phyloP scores from a whole-genome alignment of 2,329 filamentous ascomycete species.

The Aspergillus quadrilineatus region DNA sequence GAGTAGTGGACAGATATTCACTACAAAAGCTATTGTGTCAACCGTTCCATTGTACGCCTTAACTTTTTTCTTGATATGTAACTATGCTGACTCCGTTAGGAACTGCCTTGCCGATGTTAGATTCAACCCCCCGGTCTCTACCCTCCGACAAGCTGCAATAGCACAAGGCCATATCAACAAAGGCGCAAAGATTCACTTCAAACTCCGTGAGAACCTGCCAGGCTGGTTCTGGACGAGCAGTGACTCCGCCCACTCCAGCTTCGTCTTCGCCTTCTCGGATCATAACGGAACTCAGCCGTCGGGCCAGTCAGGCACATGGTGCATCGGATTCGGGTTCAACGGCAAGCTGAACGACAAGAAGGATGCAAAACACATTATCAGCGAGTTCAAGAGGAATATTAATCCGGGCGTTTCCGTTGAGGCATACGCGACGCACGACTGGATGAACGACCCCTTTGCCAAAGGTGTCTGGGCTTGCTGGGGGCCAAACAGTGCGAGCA shows the following conservation, averaged over 20 bases:
- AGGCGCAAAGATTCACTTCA: constrained; percentile 30
- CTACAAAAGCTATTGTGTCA: background rate
- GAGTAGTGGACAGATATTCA: background rate
- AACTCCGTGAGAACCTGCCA: constrained; percentile 11
- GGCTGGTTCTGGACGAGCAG: constrained; percentile 17
- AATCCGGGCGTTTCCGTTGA: constrained; percentile 5
- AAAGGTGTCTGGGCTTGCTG: constrained; percentile 30
- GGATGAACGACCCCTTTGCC: constrained; percentile 30
- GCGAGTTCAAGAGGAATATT: constrained; percentile 9
- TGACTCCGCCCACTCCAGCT: constrained; percentile 4
- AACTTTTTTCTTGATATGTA: background rate
- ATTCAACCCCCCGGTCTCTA: constrained; percentile 29
- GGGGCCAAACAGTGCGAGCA: constrained; percentile 7
- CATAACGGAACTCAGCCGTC: constrained; percentile 18
- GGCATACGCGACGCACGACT: constrained; percentile 26
- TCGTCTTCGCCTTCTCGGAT: constrained; percentile 22
- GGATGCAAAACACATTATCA: constrained; percentile 12
- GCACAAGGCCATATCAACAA: constrained; percentile 28
- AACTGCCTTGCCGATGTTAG: constrained; percentile 18
- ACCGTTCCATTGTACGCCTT: background rate
- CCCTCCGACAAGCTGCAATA: constrained; percentile 26
- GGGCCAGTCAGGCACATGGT: constrained; percentile 16
- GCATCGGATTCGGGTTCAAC: constrained; percentile 23
- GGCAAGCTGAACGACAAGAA: constrained; percentile 13
- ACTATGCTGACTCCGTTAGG: background rate